Evolutionary conservation across 2,329 filamentous ascomycete genomes (phyloP), one percentile per base, ranked within the genome.

Genomic region (Diaporthe citri): DNA sequence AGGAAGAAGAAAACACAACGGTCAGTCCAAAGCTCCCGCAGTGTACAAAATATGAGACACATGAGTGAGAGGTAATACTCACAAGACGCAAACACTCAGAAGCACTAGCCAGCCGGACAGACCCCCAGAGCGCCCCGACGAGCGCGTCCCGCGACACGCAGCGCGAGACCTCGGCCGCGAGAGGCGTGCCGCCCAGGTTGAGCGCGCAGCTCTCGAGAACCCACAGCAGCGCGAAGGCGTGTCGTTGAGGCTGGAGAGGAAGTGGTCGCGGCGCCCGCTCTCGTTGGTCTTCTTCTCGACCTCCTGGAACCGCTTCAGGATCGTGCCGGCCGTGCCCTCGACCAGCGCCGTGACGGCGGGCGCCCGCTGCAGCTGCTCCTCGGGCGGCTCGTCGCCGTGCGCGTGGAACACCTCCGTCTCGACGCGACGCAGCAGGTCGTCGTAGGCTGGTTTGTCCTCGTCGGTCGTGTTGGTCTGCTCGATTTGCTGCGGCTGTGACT

Each of bases 81-180:
- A 72, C 71, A 6, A 72, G 36, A 7, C 10, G 10, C 17, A 22
- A 13, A 17, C 28, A 34, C 13, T 64, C 25, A 1, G 22, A 2
- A 13, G 25, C 31, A 3, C 17, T 17, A 2, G 36, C 34, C 25
- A 43, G 6, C 48, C n/a, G 13, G 7, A 72, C 34, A 25, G 39
- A 34, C 0, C 36, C 57, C 71, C 71, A 72, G 3, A 72, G 10
- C 15, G 46, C 34, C 1, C 51, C 48, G 8, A 64, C 25, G 2
- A 72, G 43, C 2, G 46, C 7, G 12, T 46, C 8, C 9, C 71
- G 46, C 2, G 17, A 20, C 2, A 72, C 1, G 4, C 3, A 3
- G n/a, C 34, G 34, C 25, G 57, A 34, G 48, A 72, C 48, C 71
- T 64, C 71, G 6, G 34, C 71, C 20, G 71, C 20, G 13, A 72